Conservation (phyloP, 768 basidiomycete species). For the Clathrus columnatus region DNA sequence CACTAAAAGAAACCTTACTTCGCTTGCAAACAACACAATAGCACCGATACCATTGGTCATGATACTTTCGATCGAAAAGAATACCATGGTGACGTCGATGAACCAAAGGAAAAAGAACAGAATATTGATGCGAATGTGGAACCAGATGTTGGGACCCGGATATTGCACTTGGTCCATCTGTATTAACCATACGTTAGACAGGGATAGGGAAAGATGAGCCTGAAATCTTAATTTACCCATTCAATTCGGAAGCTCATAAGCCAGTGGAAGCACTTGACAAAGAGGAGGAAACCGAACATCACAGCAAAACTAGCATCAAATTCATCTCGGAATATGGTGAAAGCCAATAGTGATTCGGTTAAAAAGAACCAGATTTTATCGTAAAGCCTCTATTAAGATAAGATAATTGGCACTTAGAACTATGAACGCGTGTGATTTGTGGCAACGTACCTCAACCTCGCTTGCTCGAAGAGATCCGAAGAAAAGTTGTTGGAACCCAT, state of each 20-base stretch:
- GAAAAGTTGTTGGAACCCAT: slow-evolving; percentile 77
- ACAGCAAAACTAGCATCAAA: slow-evolving; percentile 88
- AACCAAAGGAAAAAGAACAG: slow-evolving; percentile 69
- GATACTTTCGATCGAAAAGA: slow-evolving; percentile 74
- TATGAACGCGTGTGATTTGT: not conserved
- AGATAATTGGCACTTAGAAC: not conserved
- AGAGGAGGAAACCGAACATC: slow-evolving; percentile 91
- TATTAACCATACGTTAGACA: not conserved
- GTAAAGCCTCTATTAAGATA: slow-evolving; percentile 68
- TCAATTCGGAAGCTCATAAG: slow-evolving; percentile 91
- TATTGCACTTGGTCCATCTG: slow-evolving; percentile 97
- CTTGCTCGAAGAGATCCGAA: slow-evolving; percentile 81
- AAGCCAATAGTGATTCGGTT: slow-evolving; percentile 90
- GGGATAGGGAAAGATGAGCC: not conserved
- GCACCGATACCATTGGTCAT: slow-evolving; percentile 73
- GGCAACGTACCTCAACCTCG: slow-evolving; percentile 74
- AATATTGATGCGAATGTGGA: slow-evolving; percentile 74
- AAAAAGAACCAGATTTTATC: slow-evolving; percentile 97
- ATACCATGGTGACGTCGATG: slow-evolving; percentile 69
- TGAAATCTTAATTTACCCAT: slow-evolving; percentile 56
- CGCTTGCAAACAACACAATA: slow-evolving; percentile 92
- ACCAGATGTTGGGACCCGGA: slow-evolving; percentile 71
- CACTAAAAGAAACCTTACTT: slow-evolving; percentile 41
- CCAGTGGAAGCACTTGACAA: slow-evolving; percentile 98
- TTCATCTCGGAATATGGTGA: slow-evolving; percentile 95